Conservation (phyloP, 768 basidiomycete species). For the Tephrocybe sp. region DNA sequence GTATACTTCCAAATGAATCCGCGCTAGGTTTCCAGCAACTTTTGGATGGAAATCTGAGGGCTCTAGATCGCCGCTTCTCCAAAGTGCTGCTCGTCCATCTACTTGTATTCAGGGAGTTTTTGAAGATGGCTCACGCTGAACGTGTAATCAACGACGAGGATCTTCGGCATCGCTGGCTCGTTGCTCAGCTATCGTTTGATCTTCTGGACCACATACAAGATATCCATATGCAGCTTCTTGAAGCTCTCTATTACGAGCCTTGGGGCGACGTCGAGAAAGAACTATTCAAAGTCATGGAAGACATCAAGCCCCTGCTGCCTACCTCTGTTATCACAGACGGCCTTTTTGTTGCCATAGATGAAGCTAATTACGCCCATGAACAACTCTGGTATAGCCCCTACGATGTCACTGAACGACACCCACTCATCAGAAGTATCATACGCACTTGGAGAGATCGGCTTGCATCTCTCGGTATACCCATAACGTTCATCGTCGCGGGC, state of each 20-base stretch:
- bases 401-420: not conserved
- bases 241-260: not conserved
- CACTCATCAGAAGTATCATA: not conserved
- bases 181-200: not conserved
- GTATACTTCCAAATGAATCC: not conserved
- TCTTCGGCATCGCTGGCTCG: slow-evolving; percentile 1
- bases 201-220: not conserved
- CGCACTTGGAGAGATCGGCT: not conserved
- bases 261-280: not conserved
- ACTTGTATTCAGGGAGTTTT: not conserved
- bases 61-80: not conserved
- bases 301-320: not conserved
- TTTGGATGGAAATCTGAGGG: not conserved
- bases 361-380: not conserved
- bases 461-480: not conserved
- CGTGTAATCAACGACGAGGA: not conserved
- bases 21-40: not conserved
- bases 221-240: not conserved
- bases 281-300: not conserved
- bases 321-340: not conserved
- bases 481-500: not conserved
- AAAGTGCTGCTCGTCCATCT: no score
- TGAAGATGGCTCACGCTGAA: not conserved
- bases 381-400: not conserved
- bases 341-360: not conserved